Evolutionary conservation across 2,329 filamentous ascomycete genomes (phyloP), one percentile per base, ranked within the genome.

Genomic region (Colletotrichum sojae): DNA sequence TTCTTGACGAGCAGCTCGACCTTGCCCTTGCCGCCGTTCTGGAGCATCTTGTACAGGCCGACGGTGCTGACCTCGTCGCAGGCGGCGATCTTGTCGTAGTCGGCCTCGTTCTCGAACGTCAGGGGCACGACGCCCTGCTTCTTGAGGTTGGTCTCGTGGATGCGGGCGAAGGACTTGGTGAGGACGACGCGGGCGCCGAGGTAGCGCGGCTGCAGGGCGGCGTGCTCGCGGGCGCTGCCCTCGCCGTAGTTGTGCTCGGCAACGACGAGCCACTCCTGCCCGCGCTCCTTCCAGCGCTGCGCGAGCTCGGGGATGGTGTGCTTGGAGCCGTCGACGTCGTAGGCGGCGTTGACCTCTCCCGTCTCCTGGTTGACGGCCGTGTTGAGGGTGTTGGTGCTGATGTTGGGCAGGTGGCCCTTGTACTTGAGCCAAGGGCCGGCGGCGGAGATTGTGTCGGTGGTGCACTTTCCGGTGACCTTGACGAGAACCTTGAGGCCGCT

Each of bases 371-470:
- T 98, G 78, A 95, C 88, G 69, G 96, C 96, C 62, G 94, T 96
- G 83, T 98, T 98, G 73, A 99, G 90, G 2, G 96, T 99, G 88
- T 99, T 99, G 78, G 94, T 94, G 75, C 91, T 93, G 81, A 99
- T 99, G 86, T 99, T 99, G 80, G 96, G 94, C 71, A 99, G 89
- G 82, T 99, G 96, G 71, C 96, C 96, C 87, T 98, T 98, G 90
- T 98, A 99, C 83, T 98, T 98, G 74, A 99, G 89, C 95, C 95
- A 98, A 16, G 95, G 95, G 6, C 95, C 95, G 1, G 95, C 95
- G 40, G 95, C 95, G 45, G 95, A 98, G 82, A 99, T 99, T 75
- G 96, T 98, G 83, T 99, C 96, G 51, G 96, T 99, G 66, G 96
- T 99, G 87, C 96, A 99, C 84, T 99, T 97, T 73, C 96, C 96